Evolutionary conservation across 208 protist species (phyloP), one percentile per base, ranked within the genome.

Genomic region (Leptomonas pyrrhocoris): DNA sequence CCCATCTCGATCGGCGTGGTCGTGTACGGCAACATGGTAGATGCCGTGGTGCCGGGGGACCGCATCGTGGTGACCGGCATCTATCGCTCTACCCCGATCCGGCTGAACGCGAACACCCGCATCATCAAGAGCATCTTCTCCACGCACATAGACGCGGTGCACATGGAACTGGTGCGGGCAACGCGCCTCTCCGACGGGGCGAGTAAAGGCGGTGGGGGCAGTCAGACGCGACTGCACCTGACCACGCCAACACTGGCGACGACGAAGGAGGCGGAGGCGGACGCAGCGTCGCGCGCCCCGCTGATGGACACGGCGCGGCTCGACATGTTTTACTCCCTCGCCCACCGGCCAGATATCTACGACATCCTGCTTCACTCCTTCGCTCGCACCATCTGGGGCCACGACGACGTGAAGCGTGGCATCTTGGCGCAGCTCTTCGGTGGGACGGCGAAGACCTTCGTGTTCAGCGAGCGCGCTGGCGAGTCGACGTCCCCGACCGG

Each of bases 401-500:
- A 99, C 72, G 98, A 99, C 16, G 97, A 99, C 48, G 93, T 99
- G 12, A 99, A 99, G 85, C 93, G 95, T 27, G 99, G 99, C 54
- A 86, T 99, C n/a, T 85, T 99, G 0, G 90, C 92, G 25, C 97
- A 99, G 74, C 87, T 99, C 0, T 99, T 99, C 83, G 98, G 99
- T 42, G 99, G 98, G 6, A 94, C 95, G 4, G 84, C 87, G 25
- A 99, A 99, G 77, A 85, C 83, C 51, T 95, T 99, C 42, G 73
- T 86, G 28, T 92, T 92, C 66, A 76, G 68, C 49, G 69, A 74
- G 36, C 59, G 65, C 38, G 45, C 30, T 16, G 23, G 51, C 34
- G 53, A 9, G 34, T 9, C 34, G 9, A 38, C 46, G 7, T 42
- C 18, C 48, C 12, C 60, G 18, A 30, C 42, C 6, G n/a, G 15